phyloP scores from a whole-genome alignment of 2,329 filamentous ascomycete species.

The Penicillium sp. region DNA sequence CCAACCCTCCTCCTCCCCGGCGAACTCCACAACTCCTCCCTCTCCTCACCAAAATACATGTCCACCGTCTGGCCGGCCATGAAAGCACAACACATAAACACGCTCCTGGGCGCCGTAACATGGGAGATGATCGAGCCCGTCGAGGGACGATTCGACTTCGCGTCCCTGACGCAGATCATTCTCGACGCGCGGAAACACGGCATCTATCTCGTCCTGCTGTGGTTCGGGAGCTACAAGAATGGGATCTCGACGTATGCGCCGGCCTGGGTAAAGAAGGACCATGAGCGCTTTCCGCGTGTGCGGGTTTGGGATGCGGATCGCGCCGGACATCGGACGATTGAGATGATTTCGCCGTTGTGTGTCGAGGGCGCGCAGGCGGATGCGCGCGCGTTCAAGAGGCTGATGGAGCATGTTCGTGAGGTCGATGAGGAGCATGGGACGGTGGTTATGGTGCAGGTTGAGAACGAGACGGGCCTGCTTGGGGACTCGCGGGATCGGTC shows the following conservation, averaged over 20 bases:
- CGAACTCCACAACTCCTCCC: conserved; percentile 55
- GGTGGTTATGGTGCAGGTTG: conserved; percentile 63
- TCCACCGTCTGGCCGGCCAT: conserved; percentile 51
- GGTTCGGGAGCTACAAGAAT: conserved; percentile 58
- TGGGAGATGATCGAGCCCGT: conserved; percentile 55
- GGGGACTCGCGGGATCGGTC: conserved; percentile 56
- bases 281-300: conserved; percentile 1
- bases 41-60: conserved; percentile 53
- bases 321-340: background rate
- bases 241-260: conserved; percentile 31
- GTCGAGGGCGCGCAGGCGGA: conserved; percentile 43
- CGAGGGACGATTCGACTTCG: conserved; percentile 51
- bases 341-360: conserved; percentile 41
- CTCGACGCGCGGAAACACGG: conserved; percentile 28
- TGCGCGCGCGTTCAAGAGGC: conserved; percentile 43
- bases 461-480: conserved; percentile 60
- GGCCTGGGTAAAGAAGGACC: background rate
- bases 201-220: conserved; percentile 49
- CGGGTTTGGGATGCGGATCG: conserved; percentile 34
- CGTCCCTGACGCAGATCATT: conserved; percentile 40
- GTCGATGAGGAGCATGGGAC: conserved; percentile 54
- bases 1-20: conserved; percentile 51
- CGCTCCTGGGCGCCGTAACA: conserved; percentile 50
- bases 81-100: conserved; percentile 49
- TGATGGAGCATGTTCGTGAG: conserved; percentile 49